Conservation (phyloP, 2,329 filamentous ascomycete species). For the Neophaeococcomyces aloes region DNA sequence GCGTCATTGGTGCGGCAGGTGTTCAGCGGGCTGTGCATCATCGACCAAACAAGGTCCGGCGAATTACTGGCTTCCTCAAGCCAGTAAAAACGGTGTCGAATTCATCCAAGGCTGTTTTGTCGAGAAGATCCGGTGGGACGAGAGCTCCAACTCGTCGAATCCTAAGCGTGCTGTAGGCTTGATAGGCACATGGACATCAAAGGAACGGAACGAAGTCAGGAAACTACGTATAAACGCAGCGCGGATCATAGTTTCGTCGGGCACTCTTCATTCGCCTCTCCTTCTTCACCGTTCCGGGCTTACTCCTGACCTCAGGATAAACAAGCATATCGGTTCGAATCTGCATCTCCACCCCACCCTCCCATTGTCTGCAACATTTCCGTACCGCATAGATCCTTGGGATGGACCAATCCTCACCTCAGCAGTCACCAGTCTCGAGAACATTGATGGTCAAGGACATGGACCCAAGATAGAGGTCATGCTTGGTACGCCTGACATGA, state of each 20-base stretch:
- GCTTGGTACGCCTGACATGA: constrained; percentile 5
- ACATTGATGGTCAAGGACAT: constrained; percentile 69
- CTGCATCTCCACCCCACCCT: constrained; percentile 67
- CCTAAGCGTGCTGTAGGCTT: constrained; percentile 60
- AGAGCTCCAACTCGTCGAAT: constrained; percentile 26
- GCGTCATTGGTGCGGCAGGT: constrained; percentile 64
- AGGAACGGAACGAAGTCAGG: constrained; percentile 51
- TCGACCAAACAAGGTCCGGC: constrained; percentile 70
- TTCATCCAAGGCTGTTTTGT: constrained; percentile 78
- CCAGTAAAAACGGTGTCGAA: constrained; percentile 61
- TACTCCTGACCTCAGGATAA: constrained; percentile 42
- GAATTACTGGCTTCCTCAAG: constrained; percentile 68
- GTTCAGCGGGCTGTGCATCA: constrained; percentile 49
- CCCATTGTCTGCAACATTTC: constrained; percentile 15
- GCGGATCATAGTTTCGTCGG: constrained; percentile 67
- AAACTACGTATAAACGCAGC: constrained; percentile 65
- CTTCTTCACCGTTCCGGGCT: constrained; percentile 69
- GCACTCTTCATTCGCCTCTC: constrained; percentile 65
- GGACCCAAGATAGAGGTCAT: constrained; percentile 71
- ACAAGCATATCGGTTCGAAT: constrained; percentile 70
- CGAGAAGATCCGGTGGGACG: constrained; percentile 58
- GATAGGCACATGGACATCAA: constrained; percentile 62
- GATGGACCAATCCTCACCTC: constrained; percentile 63
- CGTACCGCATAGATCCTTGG: constrained; percentile 30
- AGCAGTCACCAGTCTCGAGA: constrained; percentile 66